A percentile compares a stretch with the other conserved stretches of the same genome.
These are phyloP conservation scores for Blastobotrys terrestris DNA, from an alignment of 805 yeast species.

Conservation along the genomic window DNA sequence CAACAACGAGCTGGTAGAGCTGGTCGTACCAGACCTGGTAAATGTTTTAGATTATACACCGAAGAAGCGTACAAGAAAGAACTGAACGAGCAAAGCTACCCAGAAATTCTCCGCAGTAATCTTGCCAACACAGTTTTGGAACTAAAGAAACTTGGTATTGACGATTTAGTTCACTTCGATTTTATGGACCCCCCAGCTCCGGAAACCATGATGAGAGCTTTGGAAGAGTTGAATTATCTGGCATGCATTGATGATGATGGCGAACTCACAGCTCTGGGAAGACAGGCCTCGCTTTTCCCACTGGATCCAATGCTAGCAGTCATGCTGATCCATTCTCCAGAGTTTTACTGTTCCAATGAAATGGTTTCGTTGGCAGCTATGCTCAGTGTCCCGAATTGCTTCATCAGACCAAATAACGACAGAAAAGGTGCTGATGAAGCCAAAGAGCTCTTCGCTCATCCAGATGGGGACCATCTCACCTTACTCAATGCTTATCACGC, in stretches of 20 bases:
- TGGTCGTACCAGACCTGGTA: constrained; percentile 95
- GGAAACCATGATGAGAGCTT: constrained; percentile 98
- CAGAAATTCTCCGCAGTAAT: constrained; percentile 89
- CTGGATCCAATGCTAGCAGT: constrained; percentile 94
- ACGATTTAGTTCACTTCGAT: constrained; percentile 94
- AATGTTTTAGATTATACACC: constrained; percentile 89
- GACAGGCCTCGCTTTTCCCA: constrained; percentile 89
- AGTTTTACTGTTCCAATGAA: constrained; percentile 81
- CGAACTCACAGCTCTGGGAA: constrained; percentile 79
- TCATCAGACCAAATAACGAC: constrained; percentile 85
- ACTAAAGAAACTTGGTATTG: constrained; percentile 87
- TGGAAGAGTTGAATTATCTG: constrained; percentile 88
- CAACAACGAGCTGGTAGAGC: constrained; percentile 96
- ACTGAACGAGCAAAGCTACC: constrained; percentile 89
- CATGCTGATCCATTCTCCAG: constrained; percentile 81
- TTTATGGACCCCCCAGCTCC: constrained; percentile 99
- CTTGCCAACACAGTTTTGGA: constrained; percentile 88
- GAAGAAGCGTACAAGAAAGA: constrained; percentile 95
- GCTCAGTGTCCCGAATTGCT: constrained; percentile 89
- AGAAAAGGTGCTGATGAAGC: constrained; percentile 87
- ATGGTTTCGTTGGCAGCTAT: constrained; percentile 82
- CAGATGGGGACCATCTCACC: constrained; percentile 93
- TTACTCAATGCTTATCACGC: constrained; percentile 82
- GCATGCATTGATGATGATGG: constrained; percentile 92
- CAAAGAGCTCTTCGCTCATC: constrained; percentile 81